Base-by-base conservation (phyloP, 2,329 filamentous ascomycete genomes). In the Fusarium sp. region DNA sequence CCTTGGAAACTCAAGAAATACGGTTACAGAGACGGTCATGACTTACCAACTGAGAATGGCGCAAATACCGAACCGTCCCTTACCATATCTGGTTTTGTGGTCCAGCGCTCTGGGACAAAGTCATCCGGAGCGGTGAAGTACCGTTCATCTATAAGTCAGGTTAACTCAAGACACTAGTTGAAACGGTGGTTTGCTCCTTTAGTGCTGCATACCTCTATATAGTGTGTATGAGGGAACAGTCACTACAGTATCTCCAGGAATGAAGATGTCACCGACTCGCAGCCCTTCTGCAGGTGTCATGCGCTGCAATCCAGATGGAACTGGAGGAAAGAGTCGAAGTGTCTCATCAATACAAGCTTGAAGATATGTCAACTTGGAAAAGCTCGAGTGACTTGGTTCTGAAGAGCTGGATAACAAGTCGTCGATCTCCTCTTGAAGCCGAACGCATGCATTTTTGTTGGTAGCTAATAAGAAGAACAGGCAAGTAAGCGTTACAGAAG, bases 21-120 rank as follows among this genome's bases (percentile, higher is more conserved):
- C 2, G 3, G 5, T 14, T 18, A 8, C 5, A 7, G 4, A 10
- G 6, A 8, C 4, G 8, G 6, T 6, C 3, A 2, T 0, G 17
- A 51, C 48, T 14, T 34, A 24, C n/a, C n/a, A 20, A 51, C 17
- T 24, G 48, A 51, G 8, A 34, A 51, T 51, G 48, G 48, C 1
- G 48, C 17, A 51, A 51, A 51, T 14, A 34, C n/a, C 1, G 48
- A 34, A 3, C 2, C n/a, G 3, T 24, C 1, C n/a, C 14, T 51
- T 11, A 51, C n/a, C n/a, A 51, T 51, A 4, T 51, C n/a, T 51
- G 48, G 22, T 3, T 8, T 51, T 24, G 30, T 20, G 8, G 6
- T 52, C 48, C 48, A 34, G n/a, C 48, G 48, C 48, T 36, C 48
- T 8, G 48, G 48, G 9, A 52, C 3, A 4, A 52, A 52, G 9